These are phyloP conservation scores for Calonectria henricotiae DNA, from an alignment of 2,329 filamentous ascomycete genomes.

Conservation along the genomic window DNA sequence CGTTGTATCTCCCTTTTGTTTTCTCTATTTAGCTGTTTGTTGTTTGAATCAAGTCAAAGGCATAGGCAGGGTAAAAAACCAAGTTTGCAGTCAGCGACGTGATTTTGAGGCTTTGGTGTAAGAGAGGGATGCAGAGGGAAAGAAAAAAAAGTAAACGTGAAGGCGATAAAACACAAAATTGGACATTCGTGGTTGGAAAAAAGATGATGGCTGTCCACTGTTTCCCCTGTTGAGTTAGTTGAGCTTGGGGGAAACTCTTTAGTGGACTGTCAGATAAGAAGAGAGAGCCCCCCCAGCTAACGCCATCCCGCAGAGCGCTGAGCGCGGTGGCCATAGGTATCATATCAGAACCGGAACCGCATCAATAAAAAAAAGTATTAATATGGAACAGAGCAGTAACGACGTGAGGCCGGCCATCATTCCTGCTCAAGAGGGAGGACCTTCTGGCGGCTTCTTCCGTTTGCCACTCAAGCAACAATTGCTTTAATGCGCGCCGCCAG, in stretches of 20 bases:
- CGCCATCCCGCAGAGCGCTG: constrained; percentile 15
- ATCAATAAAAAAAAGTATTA: constrained; percentile 14
- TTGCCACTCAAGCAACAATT: constrained; percentile 2
- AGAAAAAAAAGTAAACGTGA: constrained; percentile 22
- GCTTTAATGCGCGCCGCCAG: constrained; percentile 2
- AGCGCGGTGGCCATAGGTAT: constrained; percentile 26
- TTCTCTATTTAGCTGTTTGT: constrained; percentile 5
- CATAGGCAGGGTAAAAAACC: background rate
- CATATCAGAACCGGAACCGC: constrained; percentile 6
- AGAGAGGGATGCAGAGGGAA: constrained; percentile 22
- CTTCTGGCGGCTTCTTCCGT: background rate
- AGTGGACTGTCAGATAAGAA: constrained; percentile 30
- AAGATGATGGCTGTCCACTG: constrained; percentile 27
- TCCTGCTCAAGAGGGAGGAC: too few species aligned
- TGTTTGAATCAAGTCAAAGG: constrained; percentile 5
- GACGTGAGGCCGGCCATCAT: background rate
- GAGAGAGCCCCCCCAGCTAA: constrained; percentile 10
- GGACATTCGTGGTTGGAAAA: constrained; percentile 14
- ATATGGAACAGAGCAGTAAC: constrained; percentile 8
- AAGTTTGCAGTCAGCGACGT: constrained; percentile 12
- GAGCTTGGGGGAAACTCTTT: constrained; percentile 17
- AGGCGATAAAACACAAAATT: constrained; percentile 7
- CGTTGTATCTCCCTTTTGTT: background rate
- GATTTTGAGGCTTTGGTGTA: constrained; percentile 22
- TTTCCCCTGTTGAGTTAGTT: constrained; percentile 26